A percentile compares a stretch with the other conserved stretches of the same genome.
Conservation (phyloP, 1,284 basidiomycete species). For the Malassezia obtusa region DNA sequence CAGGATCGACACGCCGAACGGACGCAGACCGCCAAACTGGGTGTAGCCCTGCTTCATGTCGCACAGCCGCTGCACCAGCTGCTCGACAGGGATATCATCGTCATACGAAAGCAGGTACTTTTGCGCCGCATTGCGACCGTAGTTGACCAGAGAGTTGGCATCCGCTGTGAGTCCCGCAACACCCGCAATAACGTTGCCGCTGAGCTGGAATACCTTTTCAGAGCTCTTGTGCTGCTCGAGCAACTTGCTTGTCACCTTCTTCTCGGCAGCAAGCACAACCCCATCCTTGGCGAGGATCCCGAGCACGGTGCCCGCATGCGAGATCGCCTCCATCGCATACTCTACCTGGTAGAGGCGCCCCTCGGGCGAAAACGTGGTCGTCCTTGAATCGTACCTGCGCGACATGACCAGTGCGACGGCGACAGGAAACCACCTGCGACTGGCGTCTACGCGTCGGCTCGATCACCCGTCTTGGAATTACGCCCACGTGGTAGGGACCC, state of each 20-base stretch:
- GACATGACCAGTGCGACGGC: constrained; percentile 27
- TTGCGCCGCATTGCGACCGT: constrained; percentile 80
- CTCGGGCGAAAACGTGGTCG: constrained; percentile 49
- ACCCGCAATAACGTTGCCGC: constrained; percentile 82
- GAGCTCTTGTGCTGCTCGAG: constrained; percentile 81
- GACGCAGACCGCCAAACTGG: constrained; percentile 92
- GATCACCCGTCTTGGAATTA: constrained; percentile 4
- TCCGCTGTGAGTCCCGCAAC: constrained; percentile 94
- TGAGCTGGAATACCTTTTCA: constrained; percentile 93
- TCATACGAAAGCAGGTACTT: constrained; percentile 76
- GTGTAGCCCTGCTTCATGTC: constrained; percentile 99
- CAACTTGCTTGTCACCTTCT: constrained; percentile 96
- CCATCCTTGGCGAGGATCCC: constrained; percentile 82
- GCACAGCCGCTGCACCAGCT: constrained; percentile 83
- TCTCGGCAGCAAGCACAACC: constrained; percentile 95
- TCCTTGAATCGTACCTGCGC: constrained; percentile 44
- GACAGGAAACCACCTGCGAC: neutral
- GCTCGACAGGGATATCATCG: constrained; percentile 94
- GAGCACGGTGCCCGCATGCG: constrained; percentile 86
- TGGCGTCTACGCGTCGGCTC: neutral
- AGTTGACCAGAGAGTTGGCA: constrained; percentile 95
- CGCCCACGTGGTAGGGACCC: constrained; percentile 6
- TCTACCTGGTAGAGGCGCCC: constrained; percentile 61
- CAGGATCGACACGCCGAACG: constrained; percentile 90
- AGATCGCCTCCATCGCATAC: constrained; percentile 99